Evolutionary conservation across 2,329 filamentous ascomycete species (phyloP), one percentile per base, ranked within the genome.

Genomic region (Chaetoscypha palmicola): DNA sequence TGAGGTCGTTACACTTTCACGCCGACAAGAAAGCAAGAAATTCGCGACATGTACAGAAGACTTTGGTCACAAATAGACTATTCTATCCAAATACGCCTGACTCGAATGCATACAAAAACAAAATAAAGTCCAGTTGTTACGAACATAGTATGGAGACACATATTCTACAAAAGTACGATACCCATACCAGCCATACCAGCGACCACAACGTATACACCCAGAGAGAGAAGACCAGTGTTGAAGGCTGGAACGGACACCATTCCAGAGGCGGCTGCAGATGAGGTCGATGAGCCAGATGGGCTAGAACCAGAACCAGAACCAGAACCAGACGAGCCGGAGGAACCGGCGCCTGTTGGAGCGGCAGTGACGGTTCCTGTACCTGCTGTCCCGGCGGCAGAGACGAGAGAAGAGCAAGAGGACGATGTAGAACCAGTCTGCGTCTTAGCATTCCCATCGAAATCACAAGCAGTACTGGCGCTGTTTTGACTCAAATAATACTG

Each of bases 361-460:
- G 61, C 60, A n/a, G 70, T 69, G 43, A 81, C 76, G 24, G 66
- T 69, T 41, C 76, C 76, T 40, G 73, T 74, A 24, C 77, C 78
- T 47, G 70, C 71, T 23, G 76, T 68, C 56, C 80, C 83, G 46
- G 83, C 86, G 51, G 78, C 72, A 24, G 68, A 66, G 46, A 92
- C 67, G 45, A 82, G 69, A 37, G 65, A 57, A 41, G 66, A 62
- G 73, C 86, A 91, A 45, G 63, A 64, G 21, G 68, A 66, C 11
- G 73, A 66, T 24, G 69, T 67, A 36, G 66, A 58, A 37, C 70
- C 62, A 39, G 69, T 59, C 47, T 70, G 73, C 43, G 74, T 68
- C 46, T 69, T 68, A 38, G 82, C 86, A 56, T 79, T 68, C 56
- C 85, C 83, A 46, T 74, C 68, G 66, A 90, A 90, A 70, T 79